Evolutionary conservation across 768 basidiomycete species (phyloP).

Genomic region (Hericium coralloides): DNA sequence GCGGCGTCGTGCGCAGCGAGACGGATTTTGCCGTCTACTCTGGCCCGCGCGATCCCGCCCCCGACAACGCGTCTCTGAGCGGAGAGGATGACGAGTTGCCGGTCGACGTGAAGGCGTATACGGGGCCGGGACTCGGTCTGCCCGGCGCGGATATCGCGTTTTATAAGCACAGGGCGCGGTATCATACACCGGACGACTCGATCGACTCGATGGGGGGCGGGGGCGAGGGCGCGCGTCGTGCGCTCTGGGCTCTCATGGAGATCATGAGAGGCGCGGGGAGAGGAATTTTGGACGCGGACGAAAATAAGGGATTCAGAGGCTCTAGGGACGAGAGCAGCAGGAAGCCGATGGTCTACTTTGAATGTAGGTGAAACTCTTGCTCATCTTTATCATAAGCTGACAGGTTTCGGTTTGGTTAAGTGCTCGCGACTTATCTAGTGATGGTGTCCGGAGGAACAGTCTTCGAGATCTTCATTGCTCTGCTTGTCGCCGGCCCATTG

Average conservation of each 20-base stretch:
- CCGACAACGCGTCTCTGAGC: not conserved
- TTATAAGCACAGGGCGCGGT: slow-evolving; percentile 62
- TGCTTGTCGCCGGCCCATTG: slow-evolving; percentile 58
- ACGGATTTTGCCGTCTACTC: slow-evolving; percentile 73
- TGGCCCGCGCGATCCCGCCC: slow-evolving; percentile 2
- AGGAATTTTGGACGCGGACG: slow-evolving; percentile 37
- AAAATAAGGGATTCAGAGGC: slow-evolving; percentile 8
- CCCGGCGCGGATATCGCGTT: slow-evolving; percentile 74
- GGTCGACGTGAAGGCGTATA: not conserved
- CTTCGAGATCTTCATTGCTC: slow-evolving; percentile 46
- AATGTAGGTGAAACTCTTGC: slow-evolving; percentile 37
- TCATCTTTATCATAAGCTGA: not conserved
- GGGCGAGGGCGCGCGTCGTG: slow-evolving; percentile 37
- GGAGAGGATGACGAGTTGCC: not conserved
- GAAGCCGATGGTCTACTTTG: slow-evolving; percentile 53
- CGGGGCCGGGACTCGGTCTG: slow-evolving; percentile 30
- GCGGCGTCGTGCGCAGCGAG: slow-evolving; percentile 53
- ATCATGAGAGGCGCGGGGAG: slow-evolving; percentile 44
- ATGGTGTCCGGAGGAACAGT: slow-evolving; percentile 44
- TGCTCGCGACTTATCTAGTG: slow-evolving; percentile 48
- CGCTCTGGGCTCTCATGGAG: slow-evolving; percentile 80
- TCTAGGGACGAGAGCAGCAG: slow-evolving; percentile 15
- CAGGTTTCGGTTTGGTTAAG: slow-evolving; percentile 31
- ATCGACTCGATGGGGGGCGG: slow-evolving; percentile 42
- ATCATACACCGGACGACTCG: slow-evolving; percentile 70